Base-by-base conservation (phyloP, 2,329 filamentous ascomycete species). In the Fusarium palustre region DNA sequence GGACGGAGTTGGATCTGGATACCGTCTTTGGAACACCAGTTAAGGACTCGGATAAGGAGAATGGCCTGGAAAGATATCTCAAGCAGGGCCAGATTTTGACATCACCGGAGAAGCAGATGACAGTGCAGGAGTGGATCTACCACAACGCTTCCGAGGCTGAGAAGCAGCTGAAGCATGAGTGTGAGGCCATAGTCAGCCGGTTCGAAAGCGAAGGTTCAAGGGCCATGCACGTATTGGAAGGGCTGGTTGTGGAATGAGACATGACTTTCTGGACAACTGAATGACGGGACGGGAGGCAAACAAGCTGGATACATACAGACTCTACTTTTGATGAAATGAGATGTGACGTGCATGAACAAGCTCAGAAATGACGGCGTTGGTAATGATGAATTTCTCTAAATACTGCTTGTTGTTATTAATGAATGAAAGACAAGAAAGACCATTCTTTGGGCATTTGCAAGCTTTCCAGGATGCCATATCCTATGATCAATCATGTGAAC, bases 81-180 rank as follows among this genome's bases (percentile, higher is more conserved):
- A 83, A 82, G 58, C 82, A 85, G 39, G 88, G 87, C 15, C 84
- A 84, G 1, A 87, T 87, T 16, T 80, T 99, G 55, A 91, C 87
- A 3, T 91, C 86, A 55, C 87, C 90, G 0, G 96, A 98, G 82
- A 94, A 91, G 82, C 84, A 86, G 38, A 97, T 99, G 94, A 95
- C 90, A 7, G 93, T 98, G 0, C 93, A 97, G 78, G 90, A 97
- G 79, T 99, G 95, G 93, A 91, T 99, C 39, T 84, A 90, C 60
- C 87, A 90, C 79, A 94, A 96, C 71, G 96, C 96, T 0, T 86
- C 87, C 64, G 85, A 90, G 76, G 93, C 92, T 0, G 94, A 98
- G 82, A 88, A 90, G 79, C 90, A 89, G 77, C 82, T 99, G 57
- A 91, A 90, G 75, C 82, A 85, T 36, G 92, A 97, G 77, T 97